These are phyloP conservation scores for Ustilaginoidea virens DNA, from an alignment of 2,329 filamentous ascomycete species.

Conservation along the genomic window DNA sequence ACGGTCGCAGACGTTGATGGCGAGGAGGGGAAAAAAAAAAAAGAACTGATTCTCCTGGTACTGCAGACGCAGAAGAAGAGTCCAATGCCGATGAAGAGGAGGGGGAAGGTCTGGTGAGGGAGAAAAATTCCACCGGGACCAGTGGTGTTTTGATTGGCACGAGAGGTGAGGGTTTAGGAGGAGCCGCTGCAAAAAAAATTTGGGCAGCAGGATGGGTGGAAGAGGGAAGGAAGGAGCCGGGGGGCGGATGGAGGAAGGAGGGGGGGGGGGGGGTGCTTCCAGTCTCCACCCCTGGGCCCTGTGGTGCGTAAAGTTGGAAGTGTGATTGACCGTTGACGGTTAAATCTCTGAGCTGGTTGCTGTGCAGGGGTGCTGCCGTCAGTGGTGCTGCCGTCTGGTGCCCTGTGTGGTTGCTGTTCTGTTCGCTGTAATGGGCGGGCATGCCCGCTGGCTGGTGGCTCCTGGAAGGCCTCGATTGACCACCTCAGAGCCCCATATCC, in stretches of 20 bases:
- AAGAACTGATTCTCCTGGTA: slow-evolving; percentile 14
- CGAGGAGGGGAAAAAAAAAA: slow-evolving; percentile 11
- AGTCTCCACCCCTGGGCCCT: no score
- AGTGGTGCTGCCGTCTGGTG: no score
- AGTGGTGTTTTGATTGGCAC: slow-evolving; percentile 12
- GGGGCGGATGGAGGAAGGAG: not conserved
- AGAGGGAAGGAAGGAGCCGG: slow-evolving; percentile 15
- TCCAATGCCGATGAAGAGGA: slow-evolving; percentile 17
- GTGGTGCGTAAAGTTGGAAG: no score
- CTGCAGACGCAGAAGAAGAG: slow-evolving; percentile 16
- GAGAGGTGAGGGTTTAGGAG: slow-evolving; percentile 23
- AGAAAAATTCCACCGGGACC: slow-evolving; percentile 19
- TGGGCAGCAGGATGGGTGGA: slow-evolving; percentile 21
- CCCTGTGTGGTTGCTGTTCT: no score
- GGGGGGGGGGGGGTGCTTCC: not conserved
- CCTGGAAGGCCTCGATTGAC: no score
- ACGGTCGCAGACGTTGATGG: slow-evolving; percentile 15
- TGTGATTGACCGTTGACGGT: no score
- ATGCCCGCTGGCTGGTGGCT: no score
- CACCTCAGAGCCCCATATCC: no score
- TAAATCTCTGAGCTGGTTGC: no score
- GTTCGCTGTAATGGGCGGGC: no score
- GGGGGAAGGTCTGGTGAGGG: slow-evolving; percentile 17
- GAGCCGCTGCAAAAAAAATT: slow-evolving; percentile 19
- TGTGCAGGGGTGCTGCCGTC: no score